Base-by-base conservation (phyloP, 768 basidiomycete species). In the Hydnomerulius pinastri region DNA sequence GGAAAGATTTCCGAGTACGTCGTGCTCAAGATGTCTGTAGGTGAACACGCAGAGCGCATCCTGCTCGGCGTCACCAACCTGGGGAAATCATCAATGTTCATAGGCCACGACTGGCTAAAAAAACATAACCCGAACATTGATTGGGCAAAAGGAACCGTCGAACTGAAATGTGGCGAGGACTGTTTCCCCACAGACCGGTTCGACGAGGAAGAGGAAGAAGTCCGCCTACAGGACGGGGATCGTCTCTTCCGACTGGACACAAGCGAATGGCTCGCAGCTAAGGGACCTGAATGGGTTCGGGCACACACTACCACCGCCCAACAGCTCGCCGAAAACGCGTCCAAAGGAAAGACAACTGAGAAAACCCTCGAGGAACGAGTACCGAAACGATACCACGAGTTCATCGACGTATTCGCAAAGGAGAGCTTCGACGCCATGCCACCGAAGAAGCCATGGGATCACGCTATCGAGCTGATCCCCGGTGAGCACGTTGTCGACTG, bases 51-150 rank as follows among this genome's bases (percentile, higher is more conserved):
- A 13, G 20, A 23, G 21, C 3, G 4, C 8, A 6, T 6, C 38
- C 10, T 20, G 13, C 21, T 21, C 18, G 24, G 4, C 4, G 38
- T 40, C 21, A 40, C 18, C 3, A 23, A 40, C 38, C 4, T 10
- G 2, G 38, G 38, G 2, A 40, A 40, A 11, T 42, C 2, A 5
- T 9, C 24, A 7, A 11, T 45, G 6, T 18, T 45, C 18, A 33
- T 30, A 32, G 44, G 35, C 10, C 23, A 12, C 36, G 65, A 63
- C 43, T 67, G 58, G 54, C 48, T 71, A 30, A 59, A 56, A 42
- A 45, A 55, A 9, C 49, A 62, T 25, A 62, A 70, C 47, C 20
- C 51, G 9, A 24, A 18, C n/a, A 50, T 55, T 39, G 18, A 43
- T 3, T 20, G 23, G 29, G 28, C 41, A 28, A 44, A 32, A 6